Evolutionary conservation across 306 rosid genomes (phyloP), one percentile per base, ranked within the genome.

Genomic region (Dicorynia guianensis): DNA sequence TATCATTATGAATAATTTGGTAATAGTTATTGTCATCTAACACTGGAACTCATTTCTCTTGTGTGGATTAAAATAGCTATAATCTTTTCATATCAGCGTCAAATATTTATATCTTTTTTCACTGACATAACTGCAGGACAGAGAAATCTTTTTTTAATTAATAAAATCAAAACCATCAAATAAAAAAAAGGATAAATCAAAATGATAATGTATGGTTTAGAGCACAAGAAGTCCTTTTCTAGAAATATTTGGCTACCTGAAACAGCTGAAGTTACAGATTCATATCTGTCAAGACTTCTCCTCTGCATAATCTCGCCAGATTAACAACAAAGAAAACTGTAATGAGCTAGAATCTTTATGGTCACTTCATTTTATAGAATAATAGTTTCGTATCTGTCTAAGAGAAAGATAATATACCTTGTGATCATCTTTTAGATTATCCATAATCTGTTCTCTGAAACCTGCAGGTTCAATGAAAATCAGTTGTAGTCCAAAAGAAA

Each of bases 381-480:
- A 59, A 59, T 54, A 55, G 40, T 53, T 35, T 63, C 54, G 42
- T 25, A 47, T 42, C 18, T 42, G 52, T 76, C 68, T 57, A 53
- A 65, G 76, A 65, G 44, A 35, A 75, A 38, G 33, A 42, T 58
- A 44, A 42, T 58, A 44, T 83, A 94, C 98, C 98, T 94, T 90
- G 40, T 69, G 74, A 61, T 88, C 97, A 33, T 90, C 97, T 84
- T 94, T 94, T 78, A 88, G 73, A 76, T 86, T 91, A 58, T 87
- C 97, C 72, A 94, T 90, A 48, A 91, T 91, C 62, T 87, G 87
- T 67, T 88, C 98, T 88, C 97, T 87, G 62, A 94, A 64, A 81
- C 93, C 98, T 94, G 86, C 83, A 85, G 75, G 77, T 80, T 49
- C 86, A 83, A 36, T 54, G 64, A 66, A 58, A 54, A 77, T 71